A percentile compares a stretch with the other conserved stretches of the same genome.
Conservation (phyloP, 768 basidiomycete genomes). For the Collybiopsis luxurians region DNA sequence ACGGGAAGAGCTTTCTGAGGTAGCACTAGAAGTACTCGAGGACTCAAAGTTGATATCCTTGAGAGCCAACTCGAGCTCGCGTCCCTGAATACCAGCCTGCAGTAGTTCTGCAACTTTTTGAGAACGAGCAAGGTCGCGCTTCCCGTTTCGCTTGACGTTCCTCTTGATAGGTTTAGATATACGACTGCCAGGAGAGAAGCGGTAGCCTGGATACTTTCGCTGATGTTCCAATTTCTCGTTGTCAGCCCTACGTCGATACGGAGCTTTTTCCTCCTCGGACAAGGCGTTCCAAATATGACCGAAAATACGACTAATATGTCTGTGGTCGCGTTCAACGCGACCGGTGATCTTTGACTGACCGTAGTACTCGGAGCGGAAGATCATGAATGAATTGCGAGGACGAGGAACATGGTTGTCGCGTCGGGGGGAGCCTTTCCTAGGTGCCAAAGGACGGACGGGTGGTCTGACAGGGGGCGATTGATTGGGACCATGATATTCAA, state of each 20-base stretch:
- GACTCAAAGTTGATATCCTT: conserved; percentile 25
- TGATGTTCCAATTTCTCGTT: conserved; percentile 50
- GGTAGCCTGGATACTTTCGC: conserved; percentile 50
- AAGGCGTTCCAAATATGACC: conserved; percentile 55
- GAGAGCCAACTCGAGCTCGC: conserved; percentile 45
- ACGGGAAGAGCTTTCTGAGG: conserved; percentile 6
- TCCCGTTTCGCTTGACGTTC: conserved; percentile 50
- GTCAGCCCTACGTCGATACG: conserved; percentile 50
- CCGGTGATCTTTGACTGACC: conserved; percentile 45
- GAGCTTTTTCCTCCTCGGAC: conserved; percentile 44
- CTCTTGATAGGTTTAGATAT: conserved; percentile 44
- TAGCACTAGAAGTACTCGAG: neutral
- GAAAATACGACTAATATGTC: conserved; percentile 56
- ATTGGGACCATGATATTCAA: conserved; percentile 1
- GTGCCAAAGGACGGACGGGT: neutral
- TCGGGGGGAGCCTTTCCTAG: conserved; percentile 14
- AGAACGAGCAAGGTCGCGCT: conserved; percentile 46
- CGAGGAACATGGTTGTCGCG: conserved; percentile 60
- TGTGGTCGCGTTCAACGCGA: conserved; percentile 53
- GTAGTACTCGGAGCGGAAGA: conserved; percentile 61
- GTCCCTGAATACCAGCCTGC: conserved; percentile 47
- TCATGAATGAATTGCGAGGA: conserved; percentile 84
- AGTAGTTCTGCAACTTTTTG: conserved; percentile 48
- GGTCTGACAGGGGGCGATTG: neutral
- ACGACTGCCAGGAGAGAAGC: conserved; percentile 46